Evolutionary conservation across 768 basidiomycete species (phyloP), one percentile per base, ranked within the genome.

Genomic region (Lentinula guzmanii): DNA sequence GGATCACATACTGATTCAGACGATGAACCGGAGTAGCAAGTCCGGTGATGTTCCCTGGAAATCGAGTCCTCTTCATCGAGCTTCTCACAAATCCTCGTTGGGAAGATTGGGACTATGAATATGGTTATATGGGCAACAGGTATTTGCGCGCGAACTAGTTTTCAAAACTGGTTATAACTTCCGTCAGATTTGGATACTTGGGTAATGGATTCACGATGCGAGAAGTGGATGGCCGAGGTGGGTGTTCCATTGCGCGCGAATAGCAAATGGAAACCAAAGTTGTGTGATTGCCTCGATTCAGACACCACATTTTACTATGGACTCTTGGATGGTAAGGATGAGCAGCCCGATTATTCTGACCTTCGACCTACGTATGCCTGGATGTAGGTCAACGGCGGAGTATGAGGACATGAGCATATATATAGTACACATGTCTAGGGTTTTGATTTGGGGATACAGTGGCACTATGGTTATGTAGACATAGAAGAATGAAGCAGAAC

Each of bases 51-150:
- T 69, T 67, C 42, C 68, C 68, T 7, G 68, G 68, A 7, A 69
- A 67, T 52, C 43, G 68, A 45, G 64, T 69, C 21, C 55, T 69
- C 35, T 69, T 67, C 48, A 66, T 69, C 15, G 68, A 69, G 46
- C 63, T 69, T 5, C 64, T 69, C 1, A 61, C 60, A 24, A 67
- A 67, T 42, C 37, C 65, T 18, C 66, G 68, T 2, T 69, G 66
- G 66, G 68, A 69, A 63, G 68, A 69, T 37, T 69, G 64, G 64
- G 66, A 69, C 11, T 69, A 67, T 43, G 65, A 66, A 45, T 67
- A 69, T 33, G 68, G 65, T 41, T 64, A 64, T 13, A 65, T 65
- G 2, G 64, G 64, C 15, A 69, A 69, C 56, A 63, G 66, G 60
- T 61, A 41, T n/a, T 34, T 16, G 13, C 3, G 45, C n/a, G 9